A percentile compares a stretch with the other conserved stretches of the same genome.
phyloP scores from a whole-genome alignment of 805 yeast genomes.

The Hanseniaspora nectarophila region DNA sequence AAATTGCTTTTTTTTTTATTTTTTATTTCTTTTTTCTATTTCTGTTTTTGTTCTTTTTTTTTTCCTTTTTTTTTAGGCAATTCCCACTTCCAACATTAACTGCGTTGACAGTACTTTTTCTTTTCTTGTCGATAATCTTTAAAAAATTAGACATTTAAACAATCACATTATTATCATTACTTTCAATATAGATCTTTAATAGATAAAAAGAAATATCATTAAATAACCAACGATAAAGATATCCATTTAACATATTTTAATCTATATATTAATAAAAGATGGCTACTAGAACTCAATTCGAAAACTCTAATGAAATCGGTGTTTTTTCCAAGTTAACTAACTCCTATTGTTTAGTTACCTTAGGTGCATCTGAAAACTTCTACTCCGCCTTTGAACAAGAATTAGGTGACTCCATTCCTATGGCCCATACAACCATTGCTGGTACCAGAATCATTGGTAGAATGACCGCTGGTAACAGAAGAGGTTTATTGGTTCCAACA shows the following conservation, averaged over 20 bases:
- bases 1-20: slow-evolving; percentile 1
- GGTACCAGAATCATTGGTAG: slow-evolving; percentile 97
- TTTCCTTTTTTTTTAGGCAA: background rate
- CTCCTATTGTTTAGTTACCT: slow-evolving; percentile 90
- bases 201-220: background rate
- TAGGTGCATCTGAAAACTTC: slow-evolving; percentile 83
- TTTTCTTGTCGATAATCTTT: no score
- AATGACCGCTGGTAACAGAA: slow-evolving; percentile 96
- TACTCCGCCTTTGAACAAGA: slow-evolving; percentile 96
- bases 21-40: background rate
- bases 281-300: slow-evolving; percentile 70
- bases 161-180: no score
- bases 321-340: slow-evolving; percentile 91
- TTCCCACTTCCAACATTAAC: background rate
- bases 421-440: slow-evolving; percentile 93
- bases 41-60: background rate
- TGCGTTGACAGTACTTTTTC: background rate
- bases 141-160: no score
- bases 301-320: slow-evolving; percentile 82
- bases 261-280: slow-evolving; percentile 27
- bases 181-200: no score
- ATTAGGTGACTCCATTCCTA: slow-evolving; percentile 90
- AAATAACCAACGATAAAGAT: background rate
- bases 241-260: background rate
- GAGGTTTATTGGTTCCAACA: slow-evolving; percentile 92